phyloP scores from a whole-genome alignment of 768 basidiomycete species.

The Harrya chromipes region DNA sequence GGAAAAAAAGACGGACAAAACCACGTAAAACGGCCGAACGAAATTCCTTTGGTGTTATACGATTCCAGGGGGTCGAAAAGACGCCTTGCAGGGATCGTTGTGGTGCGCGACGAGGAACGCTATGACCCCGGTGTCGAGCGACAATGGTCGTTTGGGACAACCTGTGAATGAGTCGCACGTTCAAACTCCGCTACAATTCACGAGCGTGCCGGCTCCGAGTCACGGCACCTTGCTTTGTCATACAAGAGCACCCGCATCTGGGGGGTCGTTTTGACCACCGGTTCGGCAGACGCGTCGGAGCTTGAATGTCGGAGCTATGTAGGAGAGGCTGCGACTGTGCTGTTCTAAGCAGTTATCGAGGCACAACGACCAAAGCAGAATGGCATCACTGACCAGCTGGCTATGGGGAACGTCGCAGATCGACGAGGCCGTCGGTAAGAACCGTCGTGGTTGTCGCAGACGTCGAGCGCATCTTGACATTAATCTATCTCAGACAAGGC shows the following conservation, averaged over 20 bases:
- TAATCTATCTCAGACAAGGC: constrained; percentile 71
- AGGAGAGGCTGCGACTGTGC: constrained; percentile 15
- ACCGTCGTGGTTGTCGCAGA: not conserved
- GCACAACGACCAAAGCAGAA: constrained; percentile 27
- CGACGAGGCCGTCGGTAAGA: constrained; percentile 77
- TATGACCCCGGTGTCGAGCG: constrained; percentile 18
- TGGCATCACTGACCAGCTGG: constrained; percentile 65
- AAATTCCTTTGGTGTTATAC: not conserved
- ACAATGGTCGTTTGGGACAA: constrained; percentile 35
- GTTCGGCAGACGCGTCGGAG: constrained; percentile 3
- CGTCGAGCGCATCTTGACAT: constrained; percentile 10
- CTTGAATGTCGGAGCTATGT: constrained; percentile 18
- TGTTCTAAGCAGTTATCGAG: not conserved
- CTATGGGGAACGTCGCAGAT: constrained; percentile 82
- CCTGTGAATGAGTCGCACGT: constrained; percentile 31
- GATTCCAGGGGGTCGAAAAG: not conserved
- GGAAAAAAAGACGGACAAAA: constrained; percentile 22
- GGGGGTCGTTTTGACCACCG: not conserved
- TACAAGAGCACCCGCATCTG: not conserved
- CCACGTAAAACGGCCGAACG: constrained; percentile 9
- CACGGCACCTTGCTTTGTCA: constrained; percentile 19
- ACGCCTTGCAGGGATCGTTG: constrained; percentile 6
- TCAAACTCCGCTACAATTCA: constrained; percentile 35
- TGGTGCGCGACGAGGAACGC: constrained; percentile 11
- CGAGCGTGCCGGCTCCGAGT: constrained; percentile 16